phyloP scores from a whole-genome alignment of 2,329 filamentous ascomycete species.

The Phyllosticta capitalensis region DNA sequence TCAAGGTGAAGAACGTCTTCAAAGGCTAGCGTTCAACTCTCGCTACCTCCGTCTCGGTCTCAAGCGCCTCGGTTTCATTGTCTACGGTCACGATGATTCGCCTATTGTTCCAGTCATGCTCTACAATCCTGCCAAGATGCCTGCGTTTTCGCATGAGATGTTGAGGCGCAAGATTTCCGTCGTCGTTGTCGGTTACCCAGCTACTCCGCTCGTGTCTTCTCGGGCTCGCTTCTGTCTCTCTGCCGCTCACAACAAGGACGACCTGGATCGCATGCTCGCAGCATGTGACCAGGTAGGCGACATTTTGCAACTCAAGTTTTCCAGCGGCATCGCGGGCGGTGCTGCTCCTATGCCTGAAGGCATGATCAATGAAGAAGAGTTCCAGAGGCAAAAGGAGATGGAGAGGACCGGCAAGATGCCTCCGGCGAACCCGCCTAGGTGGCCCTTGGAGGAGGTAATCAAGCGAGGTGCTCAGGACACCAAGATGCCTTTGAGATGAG shows the following conservation, averaged over 20 bases:
- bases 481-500: constrained; percentile 59
- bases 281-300: constrained; percentile 93
- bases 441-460: constrained; percentile 68
- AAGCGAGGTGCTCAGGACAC: constrained; percentile 64
- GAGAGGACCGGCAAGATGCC: constrained; percentile 36
- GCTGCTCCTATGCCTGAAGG: constrained; percentile 66
- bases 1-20: constrained; percentile 89
- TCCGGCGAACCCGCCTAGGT: constrained; percentile 59
- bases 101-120: constrained; percentile 91
- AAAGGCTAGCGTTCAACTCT: constrained; percentile 96
- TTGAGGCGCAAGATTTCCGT: constrained; percentile 94
- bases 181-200: constrained; percentile 93
- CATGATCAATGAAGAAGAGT: constrained; percentile 53
- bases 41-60: constrained; percentile 94
- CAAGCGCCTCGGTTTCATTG: constrained; percentile 92
- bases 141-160: constrained; percentile 98
- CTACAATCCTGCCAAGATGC: constrained; percentile 98
- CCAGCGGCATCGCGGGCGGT: constrained; percentile 88
- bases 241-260: constrained; percentile 94
- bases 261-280: constrained; percentile 77
- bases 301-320: constrained; percentile 89
- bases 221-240: constrained; percentile 94
- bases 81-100: constrained; percentile 95
- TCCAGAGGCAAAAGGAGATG: constrained; percentile 42
- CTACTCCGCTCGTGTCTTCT: constrained; percentile 88